These are phyloP conservation scores for Nigrograna mackinnonii DNA, from an alignment of 2,329 filamentous ascomycete genomes.

Conservation along the genomic window DNA sequence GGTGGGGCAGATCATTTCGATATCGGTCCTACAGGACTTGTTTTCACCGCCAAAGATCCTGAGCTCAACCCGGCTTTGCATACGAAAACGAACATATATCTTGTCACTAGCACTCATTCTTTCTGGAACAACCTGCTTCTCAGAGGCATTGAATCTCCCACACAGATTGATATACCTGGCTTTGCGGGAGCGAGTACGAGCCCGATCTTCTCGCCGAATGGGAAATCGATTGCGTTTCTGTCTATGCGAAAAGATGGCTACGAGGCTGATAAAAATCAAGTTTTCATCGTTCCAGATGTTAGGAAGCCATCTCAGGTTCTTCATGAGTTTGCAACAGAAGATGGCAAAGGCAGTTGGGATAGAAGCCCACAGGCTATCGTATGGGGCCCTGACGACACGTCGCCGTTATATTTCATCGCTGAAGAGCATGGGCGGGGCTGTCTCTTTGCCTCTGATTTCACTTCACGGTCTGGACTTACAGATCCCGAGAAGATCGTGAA, in stretches of 20 bases:
- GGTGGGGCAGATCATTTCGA: slow-evolving; percentile 83
- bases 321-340: slow-evolving; percentile 64
- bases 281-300: slow-evolving; percentile 68
- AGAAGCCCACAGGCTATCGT: slow-evolving; percentile 54
- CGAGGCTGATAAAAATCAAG: slow-evolving; percentile 76
- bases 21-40: slow-evolving; percentile 65
- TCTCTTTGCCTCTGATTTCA: slow-evolving; percentile 59
- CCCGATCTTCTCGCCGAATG: slow-evolving; percentile 76
- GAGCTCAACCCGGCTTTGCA: slow-evolving; percentile 70
- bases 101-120: slow-evolving; percentile 62
- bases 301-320: slow-evolving; percentile 60
- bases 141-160: slow-evolving; percentile 38
- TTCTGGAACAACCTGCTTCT: slow-evolving; percentile 48
- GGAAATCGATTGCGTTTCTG: slow-evolving; percentile 72
- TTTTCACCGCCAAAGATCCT: slow-evolving; percentile 77
- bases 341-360: slow-evolving; percentile 66
- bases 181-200: slow-evolving; percentile 67
- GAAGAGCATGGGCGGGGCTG: slow-evolving; percentile 72
- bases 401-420: slow-evolving; percentile 69
- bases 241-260: slow-evolving; percentile 79
- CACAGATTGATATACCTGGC: slow-evolving; percentile 59
- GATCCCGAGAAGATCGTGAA: slow-evolving; percentile 32
- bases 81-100: slow-evolving; percentile 83
- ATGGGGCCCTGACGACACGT: slow-evolving; percentile 59
- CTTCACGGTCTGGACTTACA: slow-evolving; percentile 12